A percentile compares a stretch with the other conserved stretches of the same genome.
Evolutionary conservation across 2,329 filamentous ascomycete species (phyloP).

Genomic region (Scytalidium sp.): DNA sequence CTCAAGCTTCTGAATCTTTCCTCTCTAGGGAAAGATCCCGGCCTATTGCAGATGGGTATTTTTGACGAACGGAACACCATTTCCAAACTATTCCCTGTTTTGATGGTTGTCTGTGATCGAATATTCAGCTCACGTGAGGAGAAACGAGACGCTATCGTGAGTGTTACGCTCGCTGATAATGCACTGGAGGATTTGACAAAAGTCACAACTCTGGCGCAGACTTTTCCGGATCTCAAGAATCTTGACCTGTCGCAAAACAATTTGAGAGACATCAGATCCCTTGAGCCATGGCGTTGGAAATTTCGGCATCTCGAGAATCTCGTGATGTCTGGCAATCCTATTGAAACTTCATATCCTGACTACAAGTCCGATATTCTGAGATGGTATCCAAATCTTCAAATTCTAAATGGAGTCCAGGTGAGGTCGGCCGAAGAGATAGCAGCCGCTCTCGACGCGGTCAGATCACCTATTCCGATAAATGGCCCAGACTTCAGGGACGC

Average conservation of each 20-base stretch:
- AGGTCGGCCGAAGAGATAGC: constrained; percentile 69
- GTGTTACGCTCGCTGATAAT: constrained; percentile 80
- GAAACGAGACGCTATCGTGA: constrained; percentile 75
- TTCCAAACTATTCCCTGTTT: constrained; percentile 83
- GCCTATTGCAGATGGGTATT: constrained; percentile 71
- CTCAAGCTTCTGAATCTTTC: constrained; percentile 81
- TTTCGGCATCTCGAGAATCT: constrained; percentile 80
- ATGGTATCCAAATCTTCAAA: constrained; percentile 80
- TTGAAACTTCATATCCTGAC: constrained; percentile 56
- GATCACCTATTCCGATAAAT: constrained; percentile 57
- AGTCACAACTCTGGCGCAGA: constrained; percentile 72
- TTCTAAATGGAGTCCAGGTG: constrained; percentile 72
- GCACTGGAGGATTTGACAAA: constrained; percentile 68
- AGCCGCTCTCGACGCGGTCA: constrained; percentile 43
- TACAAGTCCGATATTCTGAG: constrained; percentile 71
- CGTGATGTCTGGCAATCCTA: constrained; percentile 73
- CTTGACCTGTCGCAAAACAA: constrained; percentile 86
- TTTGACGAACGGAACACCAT: constrained; percentile 60
- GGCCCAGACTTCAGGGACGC: constrained; percentile 73
- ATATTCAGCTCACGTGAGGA: constrained; percentile 70
- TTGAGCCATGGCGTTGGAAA: constrained; percentile 76
- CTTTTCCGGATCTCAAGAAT: constrained; percentile 82
- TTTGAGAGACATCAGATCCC: constrained; percentile 62
- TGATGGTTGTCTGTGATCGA: constrained; percentile 82
- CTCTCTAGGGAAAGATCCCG: constrained; percentile 68